phyloP scores from a whole-genome alignment of 75 land plant species.

The Selaginella tamariscina region DNA sequence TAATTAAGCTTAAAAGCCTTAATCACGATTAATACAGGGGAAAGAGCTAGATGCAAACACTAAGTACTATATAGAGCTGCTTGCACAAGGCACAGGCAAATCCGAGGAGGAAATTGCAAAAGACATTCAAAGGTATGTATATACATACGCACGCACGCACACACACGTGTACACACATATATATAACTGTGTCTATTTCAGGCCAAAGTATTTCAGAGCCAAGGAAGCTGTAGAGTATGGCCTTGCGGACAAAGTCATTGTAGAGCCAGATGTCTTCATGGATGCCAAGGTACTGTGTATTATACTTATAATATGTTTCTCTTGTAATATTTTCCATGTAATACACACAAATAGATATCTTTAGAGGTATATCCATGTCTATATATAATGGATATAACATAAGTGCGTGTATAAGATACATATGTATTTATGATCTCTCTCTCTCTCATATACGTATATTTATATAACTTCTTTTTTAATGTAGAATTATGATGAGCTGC shows the following conservation, averaged over 20 bases:
- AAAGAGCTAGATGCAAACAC: constrained; percentile 81
- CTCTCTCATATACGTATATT: neutral
- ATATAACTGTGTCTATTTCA: too few relatives aligned
- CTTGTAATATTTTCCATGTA: neutral
- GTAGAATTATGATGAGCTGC: constrained; percentile 59
- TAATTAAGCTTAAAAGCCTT: too few relatives aligned
- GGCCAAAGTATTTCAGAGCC: constrained; percentile 55
- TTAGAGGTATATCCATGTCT: neutral
- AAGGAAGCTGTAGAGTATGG: constrained; percentile 85
- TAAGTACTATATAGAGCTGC: constrained; percentile 56
- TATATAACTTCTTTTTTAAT: neutral
- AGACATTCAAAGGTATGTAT: constrained; percentile 60
- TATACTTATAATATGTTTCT: neutral
- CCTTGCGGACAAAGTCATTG: constrained; percentile 71
- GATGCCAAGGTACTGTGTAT: constrained; percentile 39
- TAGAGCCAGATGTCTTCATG: constrained; percentile 35
- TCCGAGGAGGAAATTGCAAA: constrained; percentile 59
- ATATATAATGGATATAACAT: neutral
- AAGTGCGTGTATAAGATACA: neutral
- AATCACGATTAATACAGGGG: too few relatives aligned
- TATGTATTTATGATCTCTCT: neutral
- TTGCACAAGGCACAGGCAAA: constrained; percentile 74
- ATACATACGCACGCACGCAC: too few relatives aligned
- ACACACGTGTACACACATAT: too few relatives aligned
- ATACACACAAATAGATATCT: neutral